Conservation (phyloP, 495 filamentous ascomycete genomes). For the Neurospora tetraspora region DNA sequence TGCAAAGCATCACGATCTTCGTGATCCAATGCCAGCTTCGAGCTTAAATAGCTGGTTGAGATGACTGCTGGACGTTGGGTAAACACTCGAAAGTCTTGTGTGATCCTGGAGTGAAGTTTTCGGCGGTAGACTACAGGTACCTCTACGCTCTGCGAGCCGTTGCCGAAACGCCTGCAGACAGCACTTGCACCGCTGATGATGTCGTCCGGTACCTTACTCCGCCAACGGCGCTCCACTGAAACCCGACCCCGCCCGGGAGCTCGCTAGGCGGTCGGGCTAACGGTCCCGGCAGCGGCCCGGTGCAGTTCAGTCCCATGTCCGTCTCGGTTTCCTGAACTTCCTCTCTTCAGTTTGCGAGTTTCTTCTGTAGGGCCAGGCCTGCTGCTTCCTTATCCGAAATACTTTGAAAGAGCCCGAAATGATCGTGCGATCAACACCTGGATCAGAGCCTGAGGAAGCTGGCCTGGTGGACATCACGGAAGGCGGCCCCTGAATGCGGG, state of each 20-base stretch:
- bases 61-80: background rate
- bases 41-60: background rate
- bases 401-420: background rate
- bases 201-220: background rate
- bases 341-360: background rate
- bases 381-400: background rate
- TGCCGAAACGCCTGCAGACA: background rate
- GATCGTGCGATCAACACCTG: background rate
- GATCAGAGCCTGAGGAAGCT: background rate
- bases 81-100: background rate
- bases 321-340: background rate
- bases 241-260: background rate
- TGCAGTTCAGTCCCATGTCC: background rate
- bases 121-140: background rate
- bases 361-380: background rate
- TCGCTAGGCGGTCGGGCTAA: background rate
- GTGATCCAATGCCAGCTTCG: background rate
- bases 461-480: background rate
- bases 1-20: background rate
- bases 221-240: background rate
- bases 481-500: background rate
- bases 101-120: background rate
- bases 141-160: background rate
- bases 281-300: background rate
- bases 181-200: background rate